Evolutionary conservation across 306 rosid species (phyloP), one percentile per base, ranked within the genome.

Genomic region (Prunus salicina): DNA sequence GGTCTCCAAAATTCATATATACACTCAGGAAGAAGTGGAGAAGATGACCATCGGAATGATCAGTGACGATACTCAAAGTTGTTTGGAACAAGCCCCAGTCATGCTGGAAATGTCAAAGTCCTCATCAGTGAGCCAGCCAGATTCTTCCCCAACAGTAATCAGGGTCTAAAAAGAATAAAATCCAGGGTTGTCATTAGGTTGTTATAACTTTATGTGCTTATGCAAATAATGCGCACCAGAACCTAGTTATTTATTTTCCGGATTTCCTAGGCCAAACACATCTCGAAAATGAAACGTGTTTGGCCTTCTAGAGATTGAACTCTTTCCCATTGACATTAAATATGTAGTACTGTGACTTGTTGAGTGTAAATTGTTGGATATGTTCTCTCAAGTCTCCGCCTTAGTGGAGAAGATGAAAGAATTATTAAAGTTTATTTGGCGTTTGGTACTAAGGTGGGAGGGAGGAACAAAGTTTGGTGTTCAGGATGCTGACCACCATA

Each of bases 11-110:
- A 94, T 94, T 79, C 97, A 92, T 72, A 85, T 94, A 74, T 74
- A 92, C 64, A 90, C 91, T 77, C 88, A 73, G 85, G 97, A 91
- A 85, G 98, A 94, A 85, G 97, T 94, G 76, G 98, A 90, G 88
- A 94, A 92, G 92, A 92, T 94, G 98, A 90, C 90, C 15, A 64
- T 86, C 43, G 96, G 95, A 80, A 78, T 91, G 86, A 78, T 74
- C 53, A 94, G 85, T 74, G 93, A 94, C 71, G 98, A 92, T 65
- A 90, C 87, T 12, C 96, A 90, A 64, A 94, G 97, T 81, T 89
- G 96, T 86, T 90, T 94, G 85, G 97, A 94, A 67, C 90, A 94
- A 79, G 87, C 93, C 64, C 92, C 95, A 6, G 79, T 85, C 24
- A 75, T 74, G 60, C 85, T 84, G 82, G 97, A 90, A 79, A 87